Evolutionary conservation across 441 rosid genomes (phyloP).

Genomic region (Mallotus repandus): DNA sequence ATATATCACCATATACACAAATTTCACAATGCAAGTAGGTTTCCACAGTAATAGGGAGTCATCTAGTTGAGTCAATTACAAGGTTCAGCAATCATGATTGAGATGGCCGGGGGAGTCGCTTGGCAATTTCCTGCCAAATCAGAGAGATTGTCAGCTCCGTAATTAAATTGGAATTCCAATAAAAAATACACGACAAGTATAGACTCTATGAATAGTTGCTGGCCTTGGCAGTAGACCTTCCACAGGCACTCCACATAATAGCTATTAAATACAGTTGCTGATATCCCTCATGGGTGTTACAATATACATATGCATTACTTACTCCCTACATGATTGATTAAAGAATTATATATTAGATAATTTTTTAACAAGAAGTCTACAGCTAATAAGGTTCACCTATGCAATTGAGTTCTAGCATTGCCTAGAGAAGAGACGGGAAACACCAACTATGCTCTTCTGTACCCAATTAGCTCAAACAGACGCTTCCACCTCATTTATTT

Average conservation of each 20-base stretch:
- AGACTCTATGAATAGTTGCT: background rate
- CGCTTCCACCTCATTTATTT: background rate
- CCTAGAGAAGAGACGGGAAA: background rate
- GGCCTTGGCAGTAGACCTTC: background rate
- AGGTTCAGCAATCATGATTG: conserved; percentile 43
- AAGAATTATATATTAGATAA: background rate
- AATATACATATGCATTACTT: background rate
- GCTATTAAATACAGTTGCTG: background rate
- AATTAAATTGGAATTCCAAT: background rate
- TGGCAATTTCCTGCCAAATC: conserved; percentile 76
- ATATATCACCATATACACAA: conserved; percentile 27
- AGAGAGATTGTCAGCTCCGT: conserved; percentile 10
- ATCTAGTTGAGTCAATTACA: conserved; percentile 10
- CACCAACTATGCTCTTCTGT: background rate
- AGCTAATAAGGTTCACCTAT: background rate
- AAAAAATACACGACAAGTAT: background rate
- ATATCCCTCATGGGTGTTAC: background rate
- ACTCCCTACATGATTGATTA: background rate
- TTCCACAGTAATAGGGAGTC: conserved; percentile 17
- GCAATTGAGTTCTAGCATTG: background rate
- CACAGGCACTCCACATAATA: background rate
- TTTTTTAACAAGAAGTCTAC: background rate
- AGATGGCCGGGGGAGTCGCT: conserved; percentile 74
- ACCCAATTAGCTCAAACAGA: background rate
- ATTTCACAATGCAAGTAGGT: conserved; percentile 16